Evolutionary conservation across 148 eudicot genomes (phyloP), one percentile per base, ranked within the genome.

Genomic region (Vaccinium vitisidaea): DNA sequence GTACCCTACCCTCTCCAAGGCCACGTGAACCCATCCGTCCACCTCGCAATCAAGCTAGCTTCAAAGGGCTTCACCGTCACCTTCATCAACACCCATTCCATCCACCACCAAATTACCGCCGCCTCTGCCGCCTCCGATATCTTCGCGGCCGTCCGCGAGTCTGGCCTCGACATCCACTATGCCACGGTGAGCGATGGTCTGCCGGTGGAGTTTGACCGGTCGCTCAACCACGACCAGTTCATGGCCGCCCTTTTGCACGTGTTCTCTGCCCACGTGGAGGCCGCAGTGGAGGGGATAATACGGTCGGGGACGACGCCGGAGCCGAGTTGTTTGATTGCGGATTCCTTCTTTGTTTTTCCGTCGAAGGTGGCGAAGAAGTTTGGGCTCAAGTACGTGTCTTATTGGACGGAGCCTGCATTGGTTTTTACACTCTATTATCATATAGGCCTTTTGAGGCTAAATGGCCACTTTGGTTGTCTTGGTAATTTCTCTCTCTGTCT

Each of bases 391-490:
- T 87, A 89, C 75, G 88, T 88, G 0, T 92, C 94, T 16, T 95
- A 89, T 84, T 95, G 98, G 98, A 93, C 98, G 1, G 95, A 95
- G 61, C 87, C 94, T 50, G 98, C 98, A 11, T 55, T 91, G 78
- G 92, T 94, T 48, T 93, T 94, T 21, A 70, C 83, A 7, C 86
- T 93, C 9, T 93, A 93, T 86, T 91, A 91, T 81, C 98, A 95
- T 58, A 7, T 92, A 75, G 89, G 93, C 79, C 91, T 95, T 19
- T 87, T 94, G 11, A 89, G 88, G 82, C 53, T 13, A 3, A 82
- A 93, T 84, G 89, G 95, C 27, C 98, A 94, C 83, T 88, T 89
- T 89, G 97, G 87, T 82, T 88, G 88, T 70, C 83, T 83, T 54
- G 92, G 98, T 94, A 88, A 46, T 80, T 53, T 23, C 23, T 32